These are phyloP conservation scores for Coriolopsis trogii DNA, from an alignment of 1,284 basidiomycete species.

Conservation along the genomic window DNA sequence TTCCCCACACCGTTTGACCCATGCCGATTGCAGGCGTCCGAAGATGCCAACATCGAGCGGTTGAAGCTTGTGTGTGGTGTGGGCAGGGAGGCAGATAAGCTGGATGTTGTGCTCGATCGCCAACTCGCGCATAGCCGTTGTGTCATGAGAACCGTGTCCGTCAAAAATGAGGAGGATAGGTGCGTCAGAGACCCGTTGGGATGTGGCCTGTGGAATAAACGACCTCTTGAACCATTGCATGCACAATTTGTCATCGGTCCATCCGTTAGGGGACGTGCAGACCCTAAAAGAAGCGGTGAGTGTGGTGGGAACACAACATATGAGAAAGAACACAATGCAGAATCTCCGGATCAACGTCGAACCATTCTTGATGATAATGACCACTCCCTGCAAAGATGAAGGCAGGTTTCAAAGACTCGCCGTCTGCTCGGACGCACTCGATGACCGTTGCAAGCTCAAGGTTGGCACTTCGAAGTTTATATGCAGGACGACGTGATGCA, in stretches of 20 bases:
- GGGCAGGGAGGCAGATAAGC: constrained; percentile 38
- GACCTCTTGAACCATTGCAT: neutral
- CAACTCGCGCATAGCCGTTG: constrained; percentile 26
- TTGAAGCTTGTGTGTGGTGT: constrained; percentile 42
- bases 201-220: constrained; percentile 25
- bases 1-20: constrained; percentile 1
- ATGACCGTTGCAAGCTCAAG: constrained; percentile 40
- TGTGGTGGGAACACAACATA: neutral
- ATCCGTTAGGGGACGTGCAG: neutral
- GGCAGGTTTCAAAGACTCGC: constrained; percentile 29
- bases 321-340: neutral
- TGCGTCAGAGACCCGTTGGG: neutral
- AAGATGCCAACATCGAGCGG: constrained; percentile 32
- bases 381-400: constrained; percentile 37
- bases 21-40: neutral
- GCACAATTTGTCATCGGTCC: neutral
- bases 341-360: neutral
- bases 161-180: constrained; percentile 29
- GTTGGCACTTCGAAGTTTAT: constrained; percentile 22
- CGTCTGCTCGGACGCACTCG: constrained; percentile 39
- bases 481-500: neutral
- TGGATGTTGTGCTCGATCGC: constrained; percentile 32
- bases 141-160: constrained; percentile 37
- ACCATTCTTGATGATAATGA: constrained; percentile 29
- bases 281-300: neutral